Conservation (phyloP, 192 early-diverging fungal species). For the Backusella morwellensis region DNA sequence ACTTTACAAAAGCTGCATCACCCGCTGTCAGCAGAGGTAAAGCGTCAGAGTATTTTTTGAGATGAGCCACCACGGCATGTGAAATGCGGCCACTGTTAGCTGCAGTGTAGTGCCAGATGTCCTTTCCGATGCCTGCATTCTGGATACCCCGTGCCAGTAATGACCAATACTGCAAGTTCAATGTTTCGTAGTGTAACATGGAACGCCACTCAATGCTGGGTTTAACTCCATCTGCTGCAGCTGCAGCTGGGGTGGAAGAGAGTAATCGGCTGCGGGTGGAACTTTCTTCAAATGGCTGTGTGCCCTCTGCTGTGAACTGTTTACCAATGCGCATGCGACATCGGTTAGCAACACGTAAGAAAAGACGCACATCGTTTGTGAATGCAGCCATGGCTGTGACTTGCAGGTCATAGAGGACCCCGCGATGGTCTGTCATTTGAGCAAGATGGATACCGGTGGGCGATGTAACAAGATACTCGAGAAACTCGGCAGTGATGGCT, state of each 20-base stretch:
- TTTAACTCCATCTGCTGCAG: background rate
- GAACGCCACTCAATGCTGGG: slow-evolving; percentile 13
- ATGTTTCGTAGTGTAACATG: slow-evolving; percentile 39
- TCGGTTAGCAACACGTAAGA: slow-evolving; percentile 52
- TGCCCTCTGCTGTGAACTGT: slow-evolving; percentile 43
- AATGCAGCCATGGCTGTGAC: slow-evolving; percentile 53
- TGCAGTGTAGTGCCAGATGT: slow-evolving; percentile 55
- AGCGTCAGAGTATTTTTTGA: slow-evolving; percentile 32
- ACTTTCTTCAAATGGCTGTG: slow-evolving; percentile 29
- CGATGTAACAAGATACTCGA: slow-evolving; percentile 55
- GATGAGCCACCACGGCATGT: slow-evolving; percentile 44
- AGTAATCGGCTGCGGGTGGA: background rate
- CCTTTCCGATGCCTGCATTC: slow-evolving; percentile 47
- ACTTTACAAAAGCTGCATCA: slow-evolving; percentile 19
- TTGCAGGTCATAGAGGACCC: slow-evolving; percentile 56
- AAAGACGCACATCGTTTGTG: slow-evolving; percentile 53
- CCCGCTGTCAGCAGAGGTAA: slow-evolving; percentile 29
- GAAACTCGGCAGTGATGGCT: slow-evolving; percentile 46
- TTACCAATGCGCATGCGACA: slow-evolving; percentile 63
- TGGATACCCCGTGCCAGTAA: slow-evolving; percentile 50
- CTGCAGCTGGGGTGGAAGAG: background rate
- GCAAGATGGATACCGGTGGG: slow-evolving; percentile 51
- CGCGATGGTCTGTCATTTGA: slow-evolving; percentile 54
- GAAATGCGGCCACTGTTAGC: slow-evolving; percentile 43
- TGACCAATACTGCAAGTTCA: slow-evolving; percentile 62